phyloP scores from a whole-genome alignment of 169 alveolate species.

The Plasmodium gaboni region DNA sequence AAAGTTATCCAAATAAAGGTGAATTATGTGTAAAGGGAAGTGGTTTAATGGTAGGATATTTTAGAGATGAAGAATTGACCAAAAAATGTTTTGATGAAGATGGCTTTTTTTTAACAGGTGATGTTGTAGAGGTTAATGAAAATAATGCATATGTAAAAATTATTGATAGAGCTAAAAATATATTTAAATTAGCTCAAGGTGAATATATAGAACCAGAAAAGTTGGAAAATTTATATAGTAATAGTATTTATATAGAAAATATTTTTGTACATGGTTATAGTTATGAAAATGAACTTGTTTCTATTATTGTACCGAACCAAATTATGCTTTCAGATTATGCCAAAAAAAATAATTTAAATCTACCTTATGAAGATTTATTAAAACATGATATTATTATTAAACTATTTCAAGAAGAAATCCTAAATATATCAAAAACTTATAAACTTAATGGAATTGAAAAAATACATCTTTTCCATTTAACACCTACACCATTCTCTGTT shows the following conservation, averaged over 20 bases:
- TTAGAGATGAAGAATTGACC: slow-evolving; percentile 89
- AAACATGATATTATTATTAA: slow-evolving; percentile 63
- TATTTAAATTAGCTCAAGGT: slow-evolving; percentile 96
- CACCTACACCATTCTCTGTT: slow-evolving; percentile 89
- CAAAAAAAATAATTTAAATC: slow-evolving; percentile 71
- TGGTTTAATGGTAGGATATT: slow-evolving; percentile 91
- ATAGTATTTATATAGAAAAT: slow-evolving; percentile 80
- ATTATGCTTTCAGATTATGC: slow-evolving; percentile 31
- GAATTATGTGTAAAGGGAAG: slow-evolving; percentile 89
- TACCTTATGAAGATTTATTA: slow-evolving; percentile 79
- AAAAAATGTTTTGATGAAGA: slow-evolving; percentile 91
- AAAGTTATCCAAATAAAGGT: slow-evolving; percentile 81
- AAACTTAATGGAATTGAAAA: slow-evolving; percentile 85
- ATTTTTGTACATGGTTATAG: slow-evolving; percentile 84
- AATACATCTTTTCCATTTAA: slow-evolving; percentile 86
- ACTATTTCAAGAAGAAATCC: slow-evolving; percentile 66
- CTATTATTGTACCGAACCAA: slow-evolving; percentile 75
- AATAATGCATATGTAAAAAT: slow-evolving; percentile 90
- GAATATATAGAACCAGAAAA: slow-evolving; percentile 98
- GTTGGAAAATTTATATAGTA: slow-evolving; percentile 88
- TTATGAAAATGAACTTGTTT: slow-evolving; percentile 75
- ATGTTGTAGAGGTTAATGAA: slow-evolving; percentile 89
- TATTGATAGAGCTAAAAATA: slow-evolving; percentile 95
- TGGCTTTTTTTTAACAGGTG: slow-evolving; percentile 96
- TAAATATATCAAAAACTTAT: slow-evolving; percentile 76